These are phyloP conservation scores for Stachybotrys echinatus DNA, from an alignment of 2,329 filamentous ascomycete species.

Conservation along the genomic window DNA sequence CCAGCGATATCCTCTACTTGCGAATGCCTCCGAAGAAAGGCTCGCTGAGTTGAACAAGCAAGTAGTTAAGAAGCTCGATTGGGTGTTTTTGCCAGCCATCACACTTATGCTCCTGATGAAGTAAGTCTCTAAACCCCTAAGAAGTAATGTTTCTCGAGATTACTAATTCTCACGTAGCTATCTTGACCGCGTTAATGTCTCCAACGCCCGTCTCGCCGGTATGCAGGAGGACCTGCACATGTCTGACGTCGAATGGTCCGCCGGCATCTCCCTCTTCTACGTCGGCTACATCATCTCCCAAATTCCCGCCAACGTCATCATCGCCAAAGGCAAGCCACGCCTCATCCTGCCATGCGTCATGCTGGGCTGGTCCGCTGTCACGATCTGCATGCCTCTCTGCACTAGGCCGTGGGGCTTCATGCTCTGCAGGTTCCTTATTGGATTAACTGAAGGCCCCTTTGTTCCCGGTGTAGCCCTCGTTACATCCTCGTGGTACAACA, in stretches of 20 bases:
- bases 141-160: neutral
- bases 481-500: slow-evolving; percentile 1
- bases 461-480: neutral
- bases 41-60: slow-evolving; percentile 7
- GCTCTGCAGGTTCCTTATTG: neutral
- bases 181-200: slow-evolving; percentile 1
- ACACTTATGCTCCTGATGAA: slow-evolving; percentile 1
- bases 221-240: slow-evolving; percentile 2
- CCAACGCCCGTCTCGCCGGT: neutral
- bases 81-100: neutral
- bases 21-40: slow-evolving; percentile 12
- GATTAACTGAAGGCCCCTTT: neutral
- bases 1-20: slow-evolving; percentile 3
- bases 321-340: neutral
- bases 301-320: neutral
- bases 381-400: neutral
- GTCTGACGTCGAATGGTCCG: neutral
- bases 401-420: neutral
- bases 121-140: neutral
- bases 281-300: neutral
- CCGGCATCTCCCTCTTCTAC: slow-evolving; percentile 1
- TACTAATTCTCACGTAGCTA: neutral
- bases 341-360: neutral
- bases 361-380: slow-evolving; percentile 1
- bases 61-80: neutral